These are phyloP conservation scores for Penstemon davidsonii DNA, from an alignment of 257 asterid species.

Conservation along the genomic window DNA sequence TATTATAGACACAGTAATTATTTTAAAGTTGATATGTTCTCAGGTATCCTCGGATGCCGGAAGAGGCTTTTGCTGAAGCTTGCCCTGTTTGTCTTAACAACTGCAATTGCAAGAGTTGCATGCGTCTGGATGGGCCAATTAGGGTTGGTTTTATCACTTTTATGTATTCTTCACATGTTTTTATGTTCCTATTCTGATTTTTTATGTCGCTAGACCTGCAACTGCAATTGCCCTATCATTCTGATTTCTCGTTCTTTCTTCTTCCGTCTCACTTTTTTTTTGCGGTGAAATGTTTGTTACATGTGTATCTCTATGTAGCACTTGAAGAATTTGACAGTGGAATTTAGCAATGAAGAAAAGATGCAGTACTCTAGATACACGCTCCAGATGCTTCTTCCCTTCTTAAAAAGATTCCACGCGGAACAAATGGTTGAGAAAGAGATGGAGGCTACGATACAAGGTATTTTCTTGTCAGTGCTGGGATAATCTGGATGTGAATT, in stretches of 20 bases:
- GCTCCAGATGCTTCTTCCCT: slow-evolving; percentile 67
- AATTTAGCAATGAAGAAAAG: slow-evolving; percentile 41
- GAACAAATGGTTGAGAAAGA: slow-evolving; percentile 69
- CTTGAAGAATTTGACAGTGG: slow-evolving; percentile 40
- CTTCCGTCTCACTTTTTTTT: not conserved
- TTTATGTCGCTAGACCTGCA: slow-evolving; percentile 10
- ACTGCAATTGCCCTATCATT: slow-evolving; percentile 10
- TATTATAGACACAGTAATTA: slow-evolving; percentile 9
- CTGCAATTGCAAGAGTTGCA: slow-evolving; percentile 92
- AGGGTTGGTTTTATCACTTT: slow-evolving; percentile 43
- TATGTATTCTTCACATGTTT: slow-evolving; percentile 8
- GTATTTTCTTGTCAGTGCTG: slow-evolving; percentile 35
- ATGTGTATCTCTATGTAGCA: slow-evolving; percentile 38
- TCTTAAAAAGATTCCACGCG: slow-evolving; percentile 47
- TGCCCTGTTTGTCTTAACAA: slow-evolving; percentile 81
- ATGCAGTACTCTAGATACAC: slow-evolving; percentile 55
- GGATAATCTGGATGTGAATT: slow-evolving; percentile 1
- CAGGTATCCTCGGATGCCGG: slow-evolving; percentile 80
- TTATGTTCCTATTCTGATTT: slow-evolving; percentile 5
- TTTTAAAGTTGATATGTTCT: slow-evolving; percentile 28
- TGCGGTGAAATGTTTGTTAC: slow-evolving; percentile 1
- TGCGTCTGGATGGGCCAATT: slow-evolving; percentile 57
- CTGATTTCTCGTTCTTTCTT: not conserved
- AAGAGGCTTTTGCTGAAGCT: slow-evolving; percentile 66
- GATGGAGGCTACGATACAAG: slow-evolving; percentile 64